Evolutionary conservation across 805 yeast genomes (phyloP).

Genomic region (Starmerella geochares): DNA sequence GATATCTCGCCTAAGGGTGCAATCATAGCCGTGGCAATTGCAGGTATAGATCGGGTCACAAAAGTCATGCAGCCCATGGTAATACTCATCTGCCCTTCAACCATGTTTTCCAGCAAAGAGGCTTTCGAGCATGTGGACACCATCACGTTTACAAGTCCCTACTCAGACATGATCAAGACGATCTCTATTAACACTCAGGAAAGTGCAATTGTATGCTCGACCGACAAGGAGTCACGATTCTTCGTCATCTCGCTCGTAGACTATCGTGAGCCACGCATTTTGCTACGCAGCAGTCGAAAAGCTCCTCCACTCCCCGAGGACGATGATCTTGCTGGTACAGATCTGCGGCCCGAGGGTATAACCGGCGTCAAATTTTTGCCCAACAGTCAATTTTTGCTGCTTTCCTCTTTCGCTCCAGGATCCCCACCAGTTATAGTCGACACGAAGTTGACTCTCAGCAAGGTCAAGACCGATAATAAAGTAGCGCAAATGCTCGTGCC

Average conservation of each 20-base stretch:
- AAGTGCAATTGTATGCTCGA: slow-evolving; percentile 60
- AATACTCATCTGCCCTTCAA: slow-evolving; percentile 41
- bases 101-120: slow-evolving; percentile 4
- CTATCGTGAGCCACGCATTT: slow-evolving; percentile 52
- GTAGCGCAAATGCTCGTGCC: slow-evolving; percentile 20
- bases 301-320: slow-evolving; percentile 53
- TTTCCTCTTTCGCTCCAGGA: slow-evolving; percentile 48
- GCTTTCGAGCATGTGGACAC: slow-evolving; percentile 41
- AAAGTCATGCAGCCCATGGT: slow-evolving; percentile 51
- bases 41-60: background rate
- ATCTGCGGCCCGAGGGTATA: slow-evolving; percentile 70
- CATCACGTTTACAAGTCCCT: slow-evolving; percentile 69
- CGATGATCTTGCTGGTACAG: slow-evolving; percentile 47
- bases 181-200: slow-evolving; percentile 66
- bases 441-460: slow-evolving; percentile 30
- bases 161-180: slow-evolving; percentile 71
- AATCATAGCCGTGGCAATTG: slow-evolving; percentile 63
- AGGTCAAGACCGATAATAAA: background rate
- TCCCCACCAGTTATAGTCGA: slow-evolving; percentile 61
- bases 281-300: slow-evolving; percentile 57
- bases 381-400: slow-evolving; percentile 43
- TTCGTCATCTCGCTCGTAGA: slow-evolving; percentile 60
- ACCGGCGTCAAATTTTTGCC: slow-evolving; percentile 71
- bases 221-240: slow-evolving; percentile 68
- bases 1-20: slow-evolving; percentile 57